These are phyloP conservation scores for Corymbia maculata DNA, from an alignment of 345 rosid genomes.

Conservation along the genomic window DNA sequence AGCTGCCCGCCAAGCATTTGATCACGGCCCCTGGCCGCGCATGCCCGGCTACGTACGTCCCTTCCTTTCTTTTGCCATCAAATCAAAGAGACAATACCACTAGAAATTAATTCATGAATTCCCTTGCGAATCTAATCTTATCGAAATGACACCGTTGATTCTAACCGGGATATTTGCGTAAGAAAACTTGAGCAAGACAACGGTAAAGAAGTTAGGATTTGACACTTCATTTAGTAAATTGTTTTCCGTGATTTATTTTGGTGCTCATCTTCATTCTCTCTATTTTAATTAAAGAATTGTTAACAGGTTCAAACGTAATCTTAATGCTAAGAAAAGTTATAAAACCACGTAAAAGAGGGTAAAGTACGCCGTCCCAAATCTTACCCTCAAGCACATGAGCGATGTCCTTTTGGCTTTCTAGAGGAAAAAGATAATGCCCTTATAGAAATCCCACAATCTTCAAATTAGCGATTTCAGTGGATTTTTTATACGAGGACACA, in stretches of 20 bases:
- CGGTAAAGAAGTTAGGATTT: not conserved
- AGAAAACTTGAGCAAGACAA: not conserved
- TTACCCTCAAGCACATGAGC: not conserved
- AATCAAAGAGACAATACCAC: not conserved
- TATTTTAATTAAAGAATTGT: not conserved
- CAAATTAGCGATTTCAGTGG: not conserved
- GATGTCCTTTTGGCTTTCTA: too few relatives aligned
- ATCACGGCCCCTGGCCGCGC: slow-evolving; percentile 66
- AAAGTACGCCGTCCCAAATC: not conserved
- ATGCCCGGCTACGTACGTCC: slow-evolving; percentile 42
- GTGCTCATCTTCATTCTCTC: not conserved
- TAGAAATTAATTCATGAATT: not conserved
- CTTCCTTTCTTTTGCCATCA: not conserved
- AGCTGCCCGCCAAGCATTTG: slow-evolving; percentile 60
- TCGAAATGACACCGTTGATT: not conserved
- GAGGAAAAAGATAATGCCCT: too few relatives aligned
- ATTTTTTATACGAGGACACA: too few relatives aligned
- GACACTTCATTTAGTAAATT: not conserved
- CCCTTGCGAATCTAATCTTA: not conserved
- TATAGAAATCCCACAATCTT: too few relatives aligned
- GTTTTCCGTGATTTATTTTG: not conserved
- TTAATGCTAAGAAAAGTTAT: not conserved
- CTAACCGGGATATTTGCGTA: not conserved
- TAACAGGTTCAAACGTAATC: not conserved
- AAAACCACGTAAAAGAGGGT: not conserved